phyloP scores from a whole-genome alignment of 108 stramenopile species.

The Nitzschia inconspicua region DNA sequence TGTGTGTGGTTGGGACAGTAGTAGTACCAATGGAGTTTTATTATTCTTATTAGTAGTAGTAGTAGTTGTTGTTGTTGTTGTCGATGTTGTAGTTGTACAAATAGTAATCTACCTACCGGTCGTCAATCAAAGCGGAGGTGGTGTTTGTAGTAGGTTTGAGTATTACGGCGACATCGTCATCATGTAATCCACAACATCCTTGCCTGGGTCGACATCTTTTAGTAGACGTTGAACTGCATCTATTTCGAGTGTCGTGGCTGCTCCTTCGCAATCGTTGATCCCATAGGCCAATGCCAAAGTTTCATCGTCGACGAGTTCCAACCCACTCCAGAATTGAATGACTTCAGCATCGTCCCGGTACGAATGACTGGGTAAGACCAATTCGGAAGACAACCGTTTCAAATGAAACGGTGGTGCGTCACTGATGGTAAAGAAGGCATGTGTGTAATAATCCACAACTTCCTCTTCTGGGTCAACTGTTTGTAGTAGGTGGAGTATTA shows the following conservation, averaged over 20 bases:
- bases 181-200: conserved; percentile 63
- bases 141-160: no score
- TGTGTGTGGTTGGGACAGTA: no score
- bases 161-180: no score
- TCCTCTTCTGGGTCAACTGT: no score
- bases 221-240: conserved; percentile 25
- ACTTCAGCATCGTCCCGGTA: conserved; percentile 57
- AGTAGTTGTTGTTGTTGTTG: not conserved
- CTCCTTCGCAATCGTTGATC: conserved; percentile 71
- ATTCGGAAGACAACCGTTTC: conserved; percentile 66
- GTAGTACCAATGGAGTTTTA: no score
- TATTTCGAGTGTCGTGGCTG: conserved; percentile 26
- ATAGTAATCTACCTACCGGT: not conserved
- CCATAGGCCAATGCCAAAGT: conserved; percentile 47
- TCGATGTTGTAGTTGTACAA: not conserved
- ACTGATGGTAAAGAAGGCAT: conserved; percentile 47
- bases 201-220: conserved; percentile 37
- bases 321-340: conserved; percentile 81
- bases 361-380: conserved; percentile 44
- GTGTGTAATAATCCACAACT: conserved; percentile 89
- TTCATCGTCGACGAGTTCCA: conserved; percentile 53
- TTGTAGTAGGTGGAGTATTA: no score
- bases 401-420: conserved; percentile 39
- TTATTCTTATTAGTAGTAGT: no score
- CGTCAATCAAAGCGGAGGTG: no score